Conservation (phyloP, 768 basidiomycete species). For the Termitomyces sp. region DNA sequence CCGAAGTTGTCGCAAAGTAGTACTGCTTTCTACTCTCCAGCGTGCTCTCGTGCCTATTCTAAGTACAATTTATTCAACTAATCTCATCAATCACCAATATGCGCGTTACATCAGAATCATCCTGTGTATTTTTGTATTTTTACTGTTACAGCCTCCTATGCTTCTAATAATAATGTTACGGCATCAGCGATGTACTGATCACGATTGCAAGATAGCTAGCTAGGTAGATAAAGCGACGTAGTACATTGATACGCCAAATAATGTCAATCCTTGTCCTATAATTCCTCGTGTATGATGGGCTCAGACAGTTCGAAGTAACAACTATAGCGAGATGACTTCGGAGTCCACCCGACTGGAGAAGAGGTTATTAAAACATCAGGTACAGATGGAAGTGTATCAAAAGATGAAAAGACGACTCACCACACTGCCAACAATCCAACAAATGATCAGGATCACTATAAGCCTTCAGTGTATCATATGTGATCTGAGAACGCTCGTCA, state of each 20-base stretch:
- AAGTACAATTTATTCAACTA: neutral
- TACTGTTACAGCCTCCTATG: no score
- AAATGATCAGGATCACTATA: constrained; percentile 43
- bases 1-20: neutral
- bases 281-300: neutral
- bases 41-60: neutral
- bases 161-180: neutral
- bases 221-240: no score
- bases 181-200: neutral
- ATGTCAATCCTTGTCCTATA: neutral
- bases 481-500: constrained; percentile 3
- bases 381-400: neutral
- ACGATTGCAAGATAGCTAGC: neutral
- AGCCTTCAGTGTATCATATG: neutral
- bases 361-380: neutral
- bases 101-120: neutral
- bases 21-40: neutral
- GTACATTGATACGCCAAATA: neutral
- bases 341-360: constrained; percentile 33
- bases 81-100: neutral
- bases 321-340: constrained; percentile 26
- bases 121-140: neutral
- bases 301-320: constrained; percentile 27
- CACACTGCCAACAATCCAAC: constrained; percentile 51
- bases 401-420: constrained; percentile 22